A percentile compares a stretch with the other conserved stretches of the same genome.
phyloP scores from a whole-genome alignment of 2,329 filamentous ascomycete genomes.

The Conoideocrella luteorostrata region DNA sequence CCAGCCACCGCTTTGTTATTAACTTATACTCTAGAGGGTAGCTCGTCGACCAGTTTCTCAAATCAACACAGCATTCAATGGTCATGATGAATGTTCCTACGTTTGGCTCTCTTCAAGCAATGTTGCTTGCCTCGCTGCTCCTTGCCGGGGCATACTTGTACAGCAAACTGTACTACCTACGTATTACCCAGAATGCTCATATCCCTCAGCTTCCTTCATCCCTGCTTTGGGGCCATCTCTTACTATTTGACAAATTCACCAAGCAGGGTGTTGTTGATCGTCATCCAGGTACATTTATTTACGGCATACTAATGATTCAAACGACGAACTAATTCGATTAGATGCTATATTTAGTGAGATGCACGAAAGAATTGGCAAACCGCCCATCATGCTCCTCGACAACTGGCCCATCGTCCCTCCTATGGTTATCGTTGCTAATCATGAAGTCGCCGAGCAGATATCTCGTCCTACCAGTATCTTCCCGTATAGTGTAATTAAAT shows the following conservation, averaged over 20 bases:
- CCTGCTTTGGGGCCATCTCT: not conserved
- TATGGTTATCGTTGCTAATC: conserved; percentile 24
- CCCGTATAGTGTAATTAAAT: conserved; percentile 27
- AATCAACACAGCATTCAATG: not conserved
- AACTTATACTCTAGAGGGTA: too few relatives aligned
- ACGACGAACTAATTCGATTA: too few relatives aligned
- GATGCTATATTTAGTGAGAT: conserved; percentile 16
- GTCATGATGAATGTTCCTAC: not conserved
- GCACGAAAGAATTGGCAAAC: conserved; percentile 21
- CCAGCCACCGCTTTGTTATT: too few relatives aligned
- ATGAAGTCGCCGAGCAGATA: conserved; percentile 32
- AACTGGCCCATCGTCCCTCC: conserved; percentile 26
- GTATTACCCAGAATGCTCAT: not conserved
- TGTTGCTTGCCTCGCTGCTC: too few relatives aligned
- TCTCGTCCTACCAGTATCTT: conserved; percentile 23
- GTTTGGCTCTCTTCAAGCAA: not conserved
- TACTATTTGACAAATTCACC: not conserved
- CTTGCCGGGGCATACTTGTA: not conserved
- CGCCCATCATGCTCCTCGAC: conserved; percentile 27
- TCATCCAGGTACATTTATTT: conserved; percentile 12
- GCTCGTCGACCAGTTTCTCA: too few relatives aligned
- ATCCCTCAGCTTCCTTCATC: conserved; percentile 1
- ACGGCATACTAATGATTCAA: too few relatives aligned
- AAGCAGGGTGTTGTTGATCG: conserved; percentile 13
- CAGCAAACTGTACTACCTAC: not conserved